These are phyloP conservation scores for Fagopyrum homotropicum DNA, from an alignment of 148 eudicot genomes.

Conservation along the genomic window DNA sequence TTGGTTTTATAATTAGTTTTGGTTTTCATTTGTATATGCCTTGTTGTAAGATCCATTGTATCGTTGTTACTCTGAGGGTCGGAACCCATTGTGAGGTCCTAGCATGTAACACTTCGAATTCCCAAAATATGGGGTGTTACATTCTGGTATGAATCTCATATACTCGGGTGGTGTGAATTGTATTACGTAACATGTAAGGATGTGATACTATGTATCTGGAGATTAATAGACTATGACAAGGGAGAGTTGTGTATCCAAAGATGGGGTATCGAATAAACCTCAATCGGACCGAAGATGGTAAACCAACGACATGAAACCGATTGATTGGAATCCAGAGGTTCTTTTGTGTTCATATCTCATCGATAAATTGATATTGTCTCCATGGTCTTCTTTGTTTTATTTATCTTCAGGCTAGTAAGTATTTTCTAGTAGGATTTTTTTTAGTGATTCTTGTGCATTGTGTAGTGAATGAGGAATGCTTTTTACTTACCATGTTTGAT, in stretches of 20 bases:
- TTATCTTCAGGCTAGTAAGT: neutral
- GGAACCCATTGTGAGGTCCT: no score
- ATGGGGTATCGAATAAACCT: neutral
- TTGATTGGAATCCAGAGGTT: neutral
- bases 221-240: neutral
- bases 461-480: no score
- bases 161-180: neutral
- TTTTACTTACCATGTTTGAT: no score
- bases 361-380: neutral
- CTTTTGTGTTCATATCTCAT: neutral
- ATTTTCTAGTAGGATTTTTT: neutral
- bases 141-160: neutral
- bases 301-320: neutral
- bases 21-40: no score
- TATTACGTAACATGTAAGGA: neutral
- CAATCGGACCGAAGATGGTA: neutral
- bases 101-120: neutral
- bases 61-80: no score
- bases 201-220: neutral
- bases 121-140: neutral
- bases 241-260: neutral
- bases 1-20: no score
- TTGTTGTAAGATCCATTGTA: no score
- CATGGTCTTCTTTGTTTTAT: neutral
- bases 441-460: neutral